Percentiles rank a stretch among this genome's conserved stretches.
phyloP scores from a whole-genome alignment of 345 rosid species.

The Dipteronia sinensis region DNA sequence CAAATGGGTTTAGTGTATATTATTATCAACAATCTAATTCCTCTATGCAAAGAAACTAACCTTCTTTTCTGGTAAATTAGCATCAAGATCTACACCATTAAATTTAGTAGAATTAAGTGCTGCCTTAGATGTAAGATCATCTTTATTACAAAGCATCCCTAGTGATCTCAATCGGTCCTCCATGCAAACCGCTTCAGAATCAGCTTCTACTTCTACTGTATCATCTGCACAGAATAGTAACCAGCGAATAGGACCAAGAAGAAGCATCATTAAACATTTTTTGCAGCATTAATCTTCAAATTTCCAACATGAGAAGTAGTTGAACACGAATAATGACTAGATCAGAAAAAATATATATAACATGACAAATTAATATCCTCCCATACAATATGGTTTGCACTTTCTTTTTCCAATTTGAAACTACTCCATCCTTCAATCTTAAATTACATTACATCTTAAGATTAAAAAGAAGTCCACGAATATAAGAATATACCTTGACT shows the following conservation, averaged over 20 bases:
- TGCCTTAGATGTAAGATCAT: slow-evolving; percentile 32
- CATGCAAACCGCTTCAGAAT: slow-evolving; percentile 49
- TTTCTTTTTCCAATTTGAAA: background rate
- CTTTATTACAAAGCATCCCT: slow-evolving; percentile 51
- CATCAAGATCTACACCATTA: slow-evolving; percentile 58
- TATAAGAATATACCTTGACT: slow-evolving; percentile 48
- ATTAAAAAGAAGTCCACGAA: background rate
- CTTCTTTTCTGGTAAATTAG: slow-evolving; percentile 70
- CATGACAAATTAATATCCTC: slow-evolving; percentile 3
- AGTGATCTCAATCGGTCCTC: slow-evolving; percentile 67
- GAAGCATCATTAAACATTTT: slow-evolving; percentile 9
- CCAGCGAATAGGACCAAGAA: background rate
- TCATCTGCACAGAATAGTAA: slow-evolving; percentile 37
- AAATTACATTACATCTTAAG: background rate
- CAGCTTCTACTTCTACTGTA: slow-evolving; percentile 31
- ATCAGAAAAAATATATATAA: background rate
- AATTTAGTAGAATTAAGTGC: slow-evolving; percentile 36
- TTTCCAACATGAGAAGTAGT: background rate
- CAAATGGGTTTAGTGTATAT: background rate
- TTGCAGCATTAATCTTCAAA: background rate
- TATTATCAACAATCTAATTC: background rate
- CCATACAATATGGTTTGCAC: background rate
- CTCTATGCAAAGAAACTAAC: slow-evolving; percentile 34
- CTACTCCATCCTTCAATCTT: background rate
- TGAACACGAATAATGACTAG: background rate